Evolutionary conservation across 139 green algal genomes (phyloP).

Genomic region (Monoraphidium neglectum): DNA sequence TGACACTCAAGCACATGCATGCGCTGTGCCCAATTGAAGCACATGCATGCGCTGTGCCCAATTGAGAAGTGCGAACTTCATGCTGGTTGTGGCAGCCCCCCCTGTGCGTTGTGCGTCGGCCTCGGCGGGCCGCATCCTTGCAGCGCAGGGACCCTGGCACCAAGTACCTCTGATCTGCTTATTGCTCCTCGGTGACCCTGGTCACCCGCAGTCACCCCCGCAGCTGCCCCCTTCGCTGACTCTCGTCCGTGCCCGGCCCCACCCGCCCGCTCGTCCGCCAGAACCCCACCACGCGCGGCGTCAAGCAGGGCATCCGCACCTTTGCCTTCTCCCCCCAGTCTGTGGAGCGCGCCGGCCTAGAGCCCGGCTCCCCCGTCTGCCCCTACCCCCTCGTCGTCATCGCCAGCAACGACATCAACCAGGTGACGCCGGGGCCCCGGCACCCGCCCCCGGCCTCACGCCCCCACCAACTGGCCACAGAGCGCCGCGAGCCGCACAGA

Average conservation of each 20-base stretch:
- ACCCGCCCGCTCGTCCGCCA: conserved; percentile 3
- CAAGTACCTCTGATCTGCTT: neutral
- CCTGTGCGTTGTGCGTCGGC: neutral
- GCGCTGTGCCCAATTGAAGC: no score
- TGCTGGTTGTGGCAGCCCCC: no score
- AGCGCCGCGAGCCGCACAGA: no score
- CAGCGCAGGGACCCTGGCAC: neutral
- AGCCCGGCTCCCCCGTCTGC: conserved; percentile 31
- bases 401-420: conserved; percentile 63
- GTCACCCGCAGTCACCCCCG: neutral
- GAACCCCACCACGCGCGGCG: conserved; percentile 39
- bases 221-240: neutral
- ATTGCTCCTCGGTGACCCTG: neutral
- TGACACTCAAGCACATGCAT: no score
- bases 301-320: conserved; percentile 70
- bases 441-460: no score
- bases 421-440: no score
- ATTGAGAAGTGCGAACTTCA: no score
- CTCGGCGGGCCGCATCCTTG: neutral
- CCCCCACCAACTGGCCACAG: no score
- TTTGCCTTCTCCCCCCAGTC: conserved; percentile 79
- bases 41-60: no score
- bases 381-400: conserved; percentile 70
- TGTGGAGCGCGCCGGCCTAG: conserved; percentile 59
- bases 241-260: neutral